Conservation (phyloP, 805 yeast species). For the Candida krabiensis region DNA sequence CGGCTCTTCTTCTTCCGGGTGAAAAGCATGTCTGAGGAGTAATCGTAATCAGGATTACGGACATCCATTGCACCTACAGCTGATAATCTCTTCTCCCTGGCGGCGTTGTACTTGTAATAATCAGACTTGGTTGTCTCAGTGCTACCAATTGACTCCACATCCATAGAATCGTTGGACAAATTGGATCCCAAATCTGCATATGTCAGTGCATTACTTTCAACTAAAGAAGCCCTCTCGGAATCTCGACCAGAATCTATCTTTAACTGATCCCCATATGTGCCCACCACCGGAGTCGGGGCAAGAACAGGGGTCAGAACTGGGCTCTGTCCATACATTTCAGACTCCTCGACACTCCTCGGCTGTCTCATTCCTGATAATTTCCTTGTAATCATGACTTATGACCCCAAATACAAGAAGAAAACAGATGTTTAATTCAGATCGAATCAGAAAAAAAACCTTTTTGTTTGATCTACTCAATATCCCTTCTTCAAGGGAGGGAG, state of each 20-base stretch:
- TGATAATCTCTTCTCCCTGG: neutral
- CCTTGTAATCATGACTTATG: no score
- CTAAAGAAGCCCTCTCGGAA: neutral
- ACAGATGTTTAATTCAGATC: no score
- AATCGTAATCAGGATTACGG: slow-evolving; percentile 1
- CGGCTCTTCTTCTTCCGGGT: slow-evolving; percentile 10
- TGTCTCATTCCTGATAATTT: no score
- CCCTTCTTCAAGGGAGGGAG: no score
- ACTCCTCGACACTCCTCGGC: no score
- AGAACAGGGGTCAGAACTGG: no score
- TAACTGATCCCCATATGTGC: neutral
- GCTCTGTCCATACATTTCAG: no score
- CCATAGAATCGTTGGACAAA: neutral
- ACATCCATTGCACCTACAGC: neutral
- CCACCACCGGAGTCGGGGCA: no score
- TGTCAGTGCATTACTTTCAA: neutral
- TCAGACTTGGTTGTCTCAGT: neutral
- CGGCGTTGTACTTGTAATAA: neutral
- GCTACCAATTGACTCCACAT: neutral
- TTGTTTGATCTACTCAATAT: no score
- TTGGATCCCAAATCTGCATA: neutral
- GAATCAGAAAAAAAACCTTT: no score
- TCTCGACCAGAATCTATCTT: neutral
- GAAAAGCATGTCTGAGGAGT: slow-evolving; percentile 11
- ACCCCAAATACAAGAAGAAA: no score